Evolutionary conservation across 495 filamentous ascomycete species (phyloP).

Genomic region (Bacidia rubella): DNA sequence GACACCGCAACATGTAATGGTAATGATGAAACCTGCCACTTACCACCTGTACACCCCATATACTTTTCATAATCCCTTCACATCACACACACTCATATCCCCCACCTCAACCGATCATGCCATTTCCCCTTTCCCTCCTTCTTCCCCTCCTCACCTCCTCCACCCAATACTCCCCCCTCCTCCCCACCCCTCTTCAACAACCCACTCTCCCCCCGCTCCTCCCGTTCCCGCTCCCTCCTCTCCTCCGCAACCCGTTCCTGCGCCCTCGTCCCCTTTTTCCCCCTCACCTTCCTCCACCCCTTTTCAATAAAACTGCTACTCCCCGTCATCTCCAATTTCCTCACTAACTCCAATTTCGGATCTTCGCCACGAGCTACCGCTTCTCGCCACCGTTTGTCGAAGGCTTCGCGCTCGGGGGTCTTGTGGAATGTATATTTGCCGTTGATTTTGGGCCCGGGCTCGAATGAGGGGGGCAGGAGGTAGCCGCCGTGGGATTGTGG

Average conservation of each 20-base stretch:
- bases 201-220: neutral
- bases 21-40: too few relatives aligned
- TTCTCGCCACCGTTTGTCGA: conserved; percentile 2
- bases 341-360: conserved; percentile 1
- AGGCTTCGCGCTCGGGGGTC: neutral
- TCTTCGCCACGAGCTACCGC: conserved; percentile 9
- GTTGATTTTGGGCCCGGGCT: neutral
- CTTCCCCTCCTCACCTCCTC: neutral
- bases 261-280: conserved; percentile 10
- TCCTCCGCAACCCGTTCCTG: conserved; percentile 1
- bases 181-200: neutral
- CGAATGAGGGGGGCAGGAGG: neutral
- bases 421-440: conserved; percentile 2
- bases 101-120: conserved; percentile 4
- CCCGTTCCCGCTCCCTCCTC: neutral
- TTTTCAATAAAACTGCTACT: conserved; percentile 6
- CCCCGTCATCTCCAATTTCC: conserved; percentile 4
- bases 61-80: too few relatives aligned
- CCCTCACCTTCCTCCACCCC: conserved; percentile 8
- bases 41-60: too few relatives aligned
- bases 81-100: neutral
- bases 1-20: neutral
- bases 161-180: neutral
- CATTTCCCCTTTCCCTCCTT: neutral
- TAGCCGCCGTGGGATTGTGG: neutral